Conservation (phyloP, 1,284 basidiomycete species). For the Earliella scabrosa region DNA sequence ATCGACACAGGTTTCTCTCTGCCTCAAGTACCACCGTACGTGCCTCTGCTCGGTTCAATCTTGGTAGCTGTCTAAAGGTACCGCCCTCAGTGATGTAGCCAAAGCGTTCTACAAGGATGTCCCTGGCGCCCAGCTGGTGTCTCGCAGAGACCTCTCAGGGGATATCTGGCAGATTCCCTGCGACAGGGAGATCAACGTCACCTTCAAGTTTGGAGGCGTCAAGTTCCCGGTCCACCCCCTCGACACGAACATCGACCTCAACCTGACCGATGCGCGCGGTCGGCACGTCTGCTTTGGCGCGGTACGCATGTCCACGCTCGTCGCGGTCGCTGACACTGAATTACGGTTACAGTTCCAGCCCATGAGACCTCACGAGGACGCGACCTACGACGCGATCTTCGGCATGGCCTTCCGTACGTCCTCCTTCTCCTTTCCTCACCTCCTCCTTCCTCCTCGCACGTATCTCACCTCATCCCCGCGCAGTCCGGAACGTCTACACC, state of each 20-base stretch:
- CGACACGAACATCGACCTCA: conserved; percentile 41
- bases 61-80: not conserved
- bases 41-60: not conserved
- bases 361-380: conserved; percentile 17
- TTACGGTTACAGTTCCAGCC: conserved; percentile 32
- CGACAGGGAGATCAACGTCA: conserved; percentile 57
- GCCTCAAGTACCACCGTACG: conserved; percentile 56
- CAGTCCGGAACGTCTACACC: conserved; percentile 41
- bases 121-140: conserved; percentile 46
- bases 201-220: conserved; percentile 57
- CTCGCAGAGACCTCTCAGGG: conserved; percentile 43
- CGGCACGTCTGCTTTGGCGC: conserved; percentile 28
- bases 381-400: conserved; percentile 35
- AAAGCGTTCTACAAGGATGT: conserved; percentile 56
- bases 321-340: not conserved
- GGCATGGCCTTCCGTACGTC: conserved; percentile 40
- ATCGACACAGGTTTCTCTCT: conserved; percentile 67
- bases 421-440: not conserved
- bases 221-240: conserved; percentile 62
- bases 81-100: conserved; percentile 45
- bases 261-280: conserved; percentile 22
- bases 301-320: conserved; percentile 17
- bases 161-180: conserved; percentile 60
- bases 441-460: not conserved
- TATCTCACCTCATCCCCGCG: not conserved